These are phyloP conservation scores for Solanum hybrid DNA, from an alignment of 305 asterid species.

Conservation along the genomic window DNA sequence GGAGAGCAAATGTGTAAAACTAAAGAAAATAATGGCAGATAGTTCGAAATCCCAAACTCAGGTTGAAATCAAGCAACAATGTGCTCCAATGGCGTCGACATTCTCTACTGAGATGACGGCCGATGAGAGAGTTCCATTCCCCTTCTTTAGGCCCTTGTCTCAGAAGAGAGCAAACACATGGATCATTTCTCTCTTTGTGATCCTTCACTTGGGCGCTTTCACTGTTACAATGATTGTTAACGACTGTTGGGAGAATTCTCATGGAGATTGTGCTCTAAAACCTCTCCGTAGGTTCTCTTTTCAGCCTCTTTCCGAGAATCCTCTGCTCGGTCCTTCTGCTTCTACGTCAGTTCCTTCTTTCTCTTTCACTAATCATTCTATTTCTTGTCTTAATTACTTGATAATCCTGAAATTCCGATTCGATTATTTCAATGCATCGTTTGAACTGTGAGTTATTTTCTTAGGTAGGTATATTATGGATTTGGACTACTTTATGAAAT, in stretches of 20 bases:
- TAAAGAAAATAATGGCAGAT: conserved; percentile 24
- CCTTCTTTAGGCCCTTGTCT: conserved; percentile 55
- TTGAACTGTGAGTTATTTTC: neutral
- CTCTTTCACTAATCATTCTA: neutral
- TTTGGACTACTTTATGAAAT: neutral
- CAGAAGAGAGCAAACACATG: conserved; percentile 63
- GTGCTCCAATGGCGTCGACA: conserved; percentile 2
- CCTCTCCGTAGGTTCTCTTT: conserved; percentile 63
- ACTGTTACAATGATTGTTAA: conserved; percentile 60
- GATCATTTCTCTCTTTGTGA: conserved; percentile 65
- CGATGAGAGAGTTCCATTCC: conserved; percentile 53
- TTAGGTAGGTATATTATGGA: neutral
- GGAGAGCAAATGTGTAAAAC: neutral
- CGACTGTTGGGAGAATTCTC: conserved; percentile 67
- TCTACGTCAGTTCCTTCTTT: conserved; percentile 46
- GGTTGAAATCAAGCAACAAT: conserved; percentile 27
- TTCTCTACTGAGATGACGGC: conserved; percentile 36
- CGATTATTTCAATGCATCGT: neutral
- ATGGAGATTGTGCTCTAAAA: conserved; percentile 44
- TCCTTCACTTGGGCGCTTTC: conserved; percentile 59
- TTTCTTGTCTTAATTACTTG: neutral
- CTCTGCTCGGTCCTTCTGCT: conserved; percentile 82
- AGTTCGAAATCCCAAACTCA: conserved; percentile 21
- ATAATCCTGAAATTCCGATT: neutral
- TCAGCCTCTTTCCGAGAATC: conserved; percentile 80